Conservation (phyloP, 2,329 filamentous ascomycete species). For the Aureobasidium sp. region DNA sequence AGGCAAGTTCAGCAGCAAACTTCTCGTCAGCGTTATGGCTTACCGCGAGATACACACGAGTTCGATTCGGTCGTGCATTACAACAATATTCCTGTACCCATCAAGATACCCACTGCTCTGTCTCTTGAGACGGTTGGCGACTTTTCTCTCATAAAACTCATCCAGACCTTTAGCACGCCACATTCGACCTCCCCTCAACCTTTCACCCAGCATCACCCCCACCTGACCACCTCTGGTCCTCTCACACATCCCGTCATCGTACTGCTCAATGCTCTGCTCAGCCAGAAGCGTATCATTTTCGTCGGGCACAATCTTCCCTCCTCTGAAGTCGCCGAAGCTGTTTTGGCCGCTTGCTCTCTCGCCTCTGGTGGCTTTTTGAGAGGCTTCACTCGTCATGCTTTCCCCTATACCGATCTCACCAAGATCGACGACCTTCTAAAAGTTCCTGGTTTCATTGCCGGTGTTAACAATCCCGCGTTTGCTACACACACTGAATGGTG, state of each 20-base stretch:
- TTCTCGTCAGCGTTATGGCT: constrained; percentile 51
- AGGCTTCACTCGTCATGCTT: constrained; percentile 92
- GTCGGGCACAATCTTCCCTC: constrained; percentile 92
- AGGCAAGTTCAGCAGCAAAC: constrained; percentile 3
- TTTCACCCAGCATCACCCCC: constrained; percentile 71
- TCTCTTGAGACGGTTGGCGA: constrained; percentile 95
- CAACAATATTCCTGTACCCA: constrained; percentile 91
- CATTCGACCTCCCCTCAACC: constrained; percentile 78
- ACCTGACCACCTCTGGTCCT: constrained; percentile 85
- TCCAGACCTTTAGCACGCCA: constrained; percentile 82
- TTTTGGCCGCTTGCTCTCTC: constrained; percentile 89
- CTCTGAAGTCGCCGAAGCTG: constrained; percentile 94
- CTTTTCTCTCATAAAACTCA: constrained; percentile 94
- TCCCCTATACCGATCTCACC: constrained; percentile 94
- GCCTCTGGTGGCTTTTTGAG: constrained; percentile 86
- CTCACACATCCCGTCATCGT: constrained; percentile 93
- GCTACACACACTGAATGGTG: constrained; percentile 95
- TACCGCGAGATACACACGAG: constrained; percentile 93
- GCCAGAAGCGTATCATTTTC: constrained; percentile 94
- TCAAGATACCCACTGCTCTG: constrained; percentile 90
- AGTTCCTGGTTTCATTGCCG: constrained; percentile 94
- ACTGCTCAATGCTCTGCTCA: constrained; percentile 86
- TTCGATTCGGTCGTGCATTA: constrained; percentile 95
- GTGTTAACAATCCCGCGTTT: constrained; percentile 95
- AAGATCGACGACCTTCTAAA: constrained; percentile 96